Evolutionary conservation across 345 rosid species (phyloP).

Genomic region (Dipteronia dyeriana): DNA sequence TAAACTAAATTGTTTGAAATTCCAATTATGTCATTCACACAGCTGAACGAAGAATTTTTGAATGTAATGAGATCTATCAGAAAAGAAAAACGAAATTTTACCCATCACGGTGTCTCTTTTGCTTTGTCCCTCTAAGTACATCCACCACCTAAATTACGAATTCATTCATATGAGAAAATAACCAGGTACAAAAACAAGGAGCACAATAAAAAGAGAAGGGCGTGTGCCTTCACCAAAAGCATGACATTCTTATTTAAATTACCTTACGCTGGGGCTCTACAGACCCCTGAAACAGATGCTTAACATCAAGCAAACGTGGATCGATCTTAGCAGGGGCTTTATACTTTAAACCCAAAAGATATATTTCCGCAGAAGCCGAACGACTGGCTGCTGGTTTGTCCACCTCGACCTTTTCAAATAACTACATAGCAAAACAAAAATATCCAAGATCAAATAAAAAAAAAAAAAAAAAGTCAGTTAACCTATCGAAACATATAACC

Average conservation of each 20-base stretch:
- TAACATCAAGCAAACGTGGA: slow-evolving; percentile 81
- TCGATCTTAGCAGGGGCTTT: slow-evolving; percentile 95
- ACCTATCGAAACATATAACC: neutral
- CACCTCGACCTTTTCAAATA: slow-evolving; percentile 93
- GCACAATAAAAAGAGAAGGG: neutral
- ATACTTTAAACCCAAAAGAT: slow-evolving; percentile 74
- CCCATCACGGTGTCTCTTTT: slow-evolving; percentile 90
- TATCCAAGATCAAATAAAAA: slow-evolving; percentile 12
- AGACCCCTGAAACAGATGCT: slow-evolving; percentile 71
- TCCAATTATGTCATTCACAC: neutral
- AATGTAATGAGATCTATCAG: neutral
- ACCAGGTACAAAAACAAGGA: neutral
- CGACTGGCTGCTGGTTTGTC: slow-evolving; percentile 95
- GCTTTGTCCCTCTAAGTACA: slow-evolving; percentile 69
- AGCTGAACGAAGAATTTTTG: neutral
- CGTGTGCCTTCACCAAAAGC: neutral
- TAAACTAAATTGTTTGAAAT: neutral
- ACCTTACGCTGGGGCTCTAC: slow-evolving; percentile 72
- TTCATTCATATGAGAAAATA: slow-evolving; percentile 14
- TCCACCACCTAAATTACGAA: slow-evolving; percentile 60
- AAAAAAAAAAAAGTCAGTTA: too few relatives aligned
- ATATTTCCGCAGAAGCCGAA: slow-evolving; percentile 88
- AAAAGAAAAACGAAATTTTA: slow-evolving; percentile 33
- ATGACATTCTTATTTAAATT: neutral
- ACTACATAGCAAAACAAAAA: slow-evolving; percentile 39